A percentile compares a stretch with the other conserved stretches of the same genome.
Evolutionary conservation across 2,329 filamentous ascomycete genomes (phyloP).

Genomic region (Aureobasidium sp.): DNA sequence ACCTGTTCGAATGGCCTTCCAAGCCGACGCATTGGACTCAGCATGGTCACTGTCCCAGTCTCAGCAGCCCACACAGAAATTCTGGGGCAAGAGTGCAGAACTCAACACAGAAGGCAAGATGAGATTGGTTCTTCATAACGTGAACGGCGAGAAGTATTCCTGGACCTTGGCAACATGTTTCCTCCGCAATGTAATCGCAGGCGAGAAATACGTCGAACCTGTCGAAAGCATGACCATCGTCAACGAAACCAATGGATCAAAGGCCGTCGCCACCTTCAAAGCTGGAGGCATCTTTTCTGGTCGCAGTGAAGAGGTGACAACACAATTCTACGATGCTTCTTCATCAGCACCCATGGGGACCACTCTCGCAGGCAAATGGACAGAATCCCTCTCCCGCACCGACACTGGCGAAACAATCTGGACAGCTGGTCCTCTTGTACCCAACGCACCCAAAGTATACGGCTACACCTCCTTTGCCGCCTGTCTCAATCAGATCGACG

Average conservation of each 20-base stretch:
- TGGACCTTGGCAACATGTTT: constrained; percentile 88
- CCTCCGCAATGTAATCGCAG: constrained; percentile 90
- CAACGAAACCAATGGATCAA: constrained; percentile 77
- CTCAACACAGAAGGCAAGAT: constrained; percentile 87
- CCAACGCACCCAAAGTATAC: constrained; percentile 72
- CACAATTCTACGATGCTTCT: constrained; percentile 58
- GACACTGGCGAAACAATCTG: constrained; percentile 64
- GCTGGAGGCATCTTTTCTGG: constrained; percentile 96
- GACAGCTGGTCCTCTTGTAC: constrained; percentile 69
- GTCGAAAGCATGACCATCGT: constrained; percentile 80
- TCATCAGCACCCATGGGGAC: constrained; percentile 54
- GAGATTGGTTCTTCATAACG: constrained; percentile 62
- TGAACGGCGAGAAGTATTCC: constrained; percentile 51
- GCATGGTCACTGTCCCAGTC: constrained; percentile 84
- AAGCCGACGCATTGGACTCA: constrained; percentile 58
- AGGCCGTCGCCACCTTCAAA: constrained; percentile 84
- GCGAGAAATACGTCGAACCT: constrained; percentile 96
- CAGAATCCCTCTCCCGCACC: constrained; percentile 59
- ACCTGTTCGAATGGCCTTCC: constrained; percentile 85
- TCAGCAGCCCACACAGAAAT: constrained; percentile 86
- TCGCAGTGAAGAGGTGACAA: constrained; percentile 78
- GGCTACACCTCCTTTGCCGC: constrained; percentile 85
- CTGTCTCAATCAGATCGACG: constrained; percentile 77
- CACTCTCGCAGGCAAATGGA: constrained; percentile 80
- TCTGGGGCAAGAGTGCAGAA: constrained; percentile 96